Conservation (phyloP, 2,329 filamentous ascomycete species). For the Diaporthe australafricana region DNA sequence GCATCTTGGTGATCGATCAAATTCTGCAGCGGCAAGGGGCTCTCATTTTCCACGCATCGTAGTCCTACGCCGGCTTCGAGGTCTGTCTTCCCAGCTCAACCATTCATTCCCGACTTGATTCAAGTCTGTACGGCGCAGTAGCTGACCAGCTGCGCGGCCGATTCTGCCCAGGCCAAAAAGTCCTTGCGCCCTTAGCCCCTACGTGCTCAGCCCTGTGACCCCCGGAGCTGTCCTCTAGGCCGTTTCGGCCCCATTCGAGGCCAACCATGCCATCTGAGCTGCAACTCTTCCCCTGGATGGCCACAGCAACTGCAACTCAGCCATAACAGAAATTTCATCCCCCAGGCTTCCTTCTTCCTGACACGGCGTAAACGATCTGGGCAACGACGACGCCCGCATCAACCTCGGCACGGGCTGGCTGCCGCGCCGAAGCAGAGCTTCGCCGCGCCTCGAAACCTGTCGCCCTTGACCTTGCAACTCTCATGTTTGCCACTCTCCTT, state of each 20-base stretch:
- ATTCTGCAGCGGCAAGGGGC: not conserved
- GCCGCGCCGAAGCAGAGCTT: not conserved
- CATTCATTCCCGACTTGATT: too few relatives aligned
- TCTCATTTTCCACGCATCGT: not conserved
- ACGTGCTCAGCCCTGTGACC: slow-evolving; percentile 3
- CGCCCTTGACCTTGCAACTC: slow-evolving; percentile 13
- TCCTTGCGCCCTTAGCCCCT: slow-evolving; percentile 5
- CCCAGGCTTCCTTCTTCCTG: not conserved
- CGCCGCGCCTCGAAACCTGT: not conserved
- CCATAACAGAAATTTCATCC: not conserved
- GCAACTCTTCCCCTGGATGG: not conserved
- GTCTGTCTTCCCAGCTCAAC: not conserved
- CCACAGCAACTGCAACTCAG: not conserved
- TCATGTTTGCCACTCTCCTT: slow-evolving; percentile 1
- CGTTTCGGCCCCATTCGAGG: not conserved
- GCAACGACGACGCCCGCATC: not conserved
- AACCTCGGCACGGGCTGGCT: not conserved
- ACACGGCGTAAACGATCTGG: not conserved
- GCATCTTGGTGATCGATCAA: not conserved
- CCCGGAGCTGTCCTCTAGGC: not conserved
- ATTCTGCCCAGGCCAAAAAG: slow-evolving; percentile 2
- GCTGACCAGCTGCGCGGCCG: slow-evolving; percentile 5
- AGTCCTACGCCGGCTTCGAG: not conserved
- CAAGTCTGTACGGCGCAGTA: slow-evolving; percentile 13
- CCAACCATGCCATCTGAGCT: not conserved